These are phyloP conservation scores for Apiospora hydei DNA, from an alignment of 2,329 filamentous ascomycete genomes.

Conservation along the genomic window DNA sequence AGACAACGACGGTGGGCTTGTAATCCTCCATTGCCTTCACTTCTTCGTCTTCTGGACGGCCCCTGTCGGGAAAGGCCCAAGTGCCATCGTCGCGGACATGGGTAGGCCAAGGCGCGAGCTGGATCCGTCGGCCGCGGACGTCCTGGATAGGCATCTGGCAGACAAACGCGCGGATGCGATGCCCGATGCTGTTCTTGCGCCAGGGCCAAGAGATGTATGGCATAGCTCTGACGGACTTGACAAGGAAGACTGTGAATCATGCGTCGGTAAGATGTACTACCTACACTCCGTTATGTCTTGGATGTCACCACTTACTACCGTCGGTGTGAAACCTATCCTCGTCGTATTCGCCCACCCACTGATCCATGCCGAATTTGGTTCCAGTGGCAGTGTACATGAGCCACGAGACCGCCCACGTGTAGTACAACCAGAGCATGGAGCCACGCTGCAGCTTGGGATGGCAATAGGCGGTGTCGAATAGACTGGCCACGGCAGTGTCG, in stretches of 20 bases:
- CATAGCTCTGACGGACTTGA: constrained; percentile 51
- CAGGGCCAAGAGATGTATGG: constrained; percentile 51
- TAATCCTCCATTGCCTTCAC: constrained; percentile 38
- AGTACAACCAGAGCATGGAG: constrained; percentile 52
- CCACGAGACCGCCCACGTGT: constrained; percentile 53
- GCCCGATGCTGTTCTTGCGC: constrained; percentile 42
- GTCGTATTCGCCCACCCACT: constrained; percentile 54
- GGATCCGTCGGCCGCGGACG: constrained; percentile 49
- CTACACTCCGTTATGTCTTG: background rate
- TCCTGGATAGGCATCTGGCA: constrained; percentile 50
- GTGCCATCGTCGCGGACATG: constrained; percentile 46
- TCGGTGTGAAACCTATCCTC: constrained; percentile 28
- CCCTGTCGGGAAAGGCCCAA: constrained; percentile 46
- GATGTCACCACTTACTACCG: background rate
- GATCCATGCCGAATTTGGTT: constrained; percentile 33
- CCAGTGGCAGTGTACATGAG: constrained; percentile 46
- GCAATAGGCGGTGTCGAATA: constrained; percentile 60
- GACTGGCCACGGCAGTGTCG: constrained; percentile 54
- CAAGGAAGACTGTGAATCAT: constrained; percentile 28
- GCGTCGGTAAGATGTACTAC: constrained; percentile 4
- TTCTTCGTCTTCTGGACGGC: constrained; percentile 36
- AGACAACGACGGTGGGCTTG: constrained; percentile 53
- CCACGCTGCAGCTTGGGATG: constrained; percentile 54
- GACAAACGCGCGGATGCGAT: constrained; percentile 46
- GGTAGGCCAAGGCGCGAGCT: constrained; percentile 53